Conservation (phyloP, 352 stramenopile species). For the Peronospora farinosa region DNA sequence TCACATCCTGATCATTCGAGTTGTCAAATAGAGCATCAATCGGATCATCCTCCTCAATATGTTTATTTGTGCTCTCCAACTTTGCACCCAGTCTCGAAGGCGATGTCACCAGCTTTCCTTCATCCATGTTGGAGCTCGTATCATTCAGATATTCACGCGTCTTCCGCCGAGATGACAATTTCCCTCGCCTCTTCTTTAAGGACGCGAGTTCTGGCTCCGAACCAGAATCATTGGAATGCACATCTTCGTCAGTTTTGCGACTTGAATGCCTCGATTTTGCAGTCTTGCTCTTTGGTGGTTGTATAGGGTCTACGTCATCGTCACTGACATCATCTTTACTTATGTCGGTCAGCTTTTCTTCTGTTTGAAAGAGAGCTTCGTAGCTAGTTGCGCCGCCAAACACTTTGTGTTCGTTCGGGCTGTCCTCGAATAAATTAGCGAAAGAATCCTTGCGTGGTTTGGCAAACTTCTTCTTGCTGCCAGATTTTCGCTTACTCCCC, state of each 20-base stretch:
- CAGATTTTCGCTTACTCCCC: constrained; percentile 12
- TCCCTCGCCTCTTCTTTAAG: constrained; percentile 15
- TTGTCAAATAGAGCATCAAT: constrained; percentile 70
- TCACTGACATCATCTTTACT: constrained; percentile 19
- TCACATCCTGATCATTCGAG: constrained; percentile 42
- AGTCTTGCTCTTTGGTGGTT: constrained; percentile 4
- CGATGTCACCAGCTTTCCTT: constrained; percentile 2
- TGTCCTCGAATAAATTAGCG: constrained; percentile 66
- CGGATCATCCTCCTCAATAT: constrained; percentile 30
- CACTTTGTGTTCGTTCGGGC: constrained; percentile 17
- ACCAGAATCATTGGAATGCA: constrained; percentile 5
- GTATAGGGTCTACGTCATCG: constrained; percentile 11
- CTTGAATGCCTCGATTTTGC: constrained; percentile 15
- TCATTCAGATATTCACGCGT: constrained; percentile 1
- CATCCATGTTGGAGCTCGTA: constrained; percentile 1
- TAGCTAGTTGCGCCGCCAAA: constrained; percentile 38
- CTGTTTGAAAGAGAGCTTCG: constrained; percentile 47
- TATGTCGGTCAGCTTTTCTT: not conserved
- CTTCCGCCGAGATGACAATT: constrained; percentile 8
- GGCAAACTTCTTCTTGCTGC: constrained; percentile 23
- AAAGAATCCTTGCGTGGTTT: constrained; percentile 60
- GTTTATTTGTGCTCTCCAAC: not conserved
- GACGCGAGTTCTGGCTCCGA: constrained; percentile 20
- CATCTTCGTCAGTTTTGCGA: constrained; percentile 14
- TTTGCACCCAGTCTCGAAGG: constrained; percentile 4